phyloP scores from a whole-genome alignment of 805 yeast genomes.

The Saturnispora gosingensis region DNA sequence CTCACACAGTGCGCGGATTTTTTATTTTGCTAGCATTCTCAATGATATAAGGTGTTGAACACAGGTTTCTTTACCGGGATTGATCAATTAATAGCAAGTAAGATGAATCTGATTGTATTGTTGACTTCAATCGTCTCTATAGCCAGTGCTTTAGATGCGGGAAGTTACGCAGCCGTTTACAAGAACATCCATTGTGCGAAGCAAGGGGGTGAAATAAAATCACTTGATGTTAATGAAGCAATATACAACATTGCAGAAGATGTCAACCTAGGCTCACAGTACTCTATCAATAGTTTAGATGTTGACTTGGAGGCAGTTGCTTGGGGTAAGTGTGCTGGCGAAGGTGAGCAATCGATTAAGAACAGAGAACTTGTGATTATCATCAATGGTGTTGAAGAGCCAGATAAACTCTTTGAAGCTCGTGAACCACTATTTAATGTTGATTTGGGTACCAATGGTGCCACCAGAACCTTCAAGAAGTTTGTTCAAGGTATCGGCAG shows the following conservation, averaged over 20 bases:
- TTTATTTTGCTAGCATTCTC: background rate
- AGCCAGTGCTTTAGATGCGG: conserved; percentile 10
- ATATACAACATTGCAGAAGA: conserved; percentile 3
- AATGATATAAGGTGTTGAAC: background rate
- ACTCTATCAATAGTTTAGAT: background rate
- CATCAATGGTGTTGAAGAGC: conserved; percentile 34
- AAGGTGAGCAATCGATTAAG: background rate
- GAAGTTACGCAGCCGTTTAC: conserved; percentile 22
- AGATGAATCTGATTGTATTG: background rate
- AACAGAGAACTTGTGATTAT: conserved; percentile 26
- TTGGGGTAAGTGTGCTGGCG: conserved; percentile 12
- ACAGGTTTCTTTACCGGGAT: background rate
- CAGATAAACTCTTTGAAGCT: conserved; percentile 23
- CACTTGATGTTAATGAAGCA: conserved; percentile 10
- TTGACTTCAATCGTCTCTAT: background rate
- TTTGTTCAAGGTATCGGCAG: conserved; percentile 14
- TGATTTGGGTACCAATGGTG: conserved; percentile 17
- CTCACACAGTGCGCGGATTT: background rate
- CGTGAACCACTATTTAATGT: conserved; percentile 18
- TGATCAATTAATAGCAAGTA: background rate
- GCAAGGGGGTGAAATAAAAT: background rate
- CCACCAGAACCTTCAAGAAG: conserved; percentile 11
- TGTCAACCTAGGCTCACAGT: background rate
- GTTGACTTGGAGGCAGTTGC: conserved; percentile 11
- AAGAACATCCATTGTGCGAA: conserved; percentile 13